phyloP scores from a whole-genome alignment of 768 basidiomycete species.

The Boletus rufocinnamomeus region DNA sequence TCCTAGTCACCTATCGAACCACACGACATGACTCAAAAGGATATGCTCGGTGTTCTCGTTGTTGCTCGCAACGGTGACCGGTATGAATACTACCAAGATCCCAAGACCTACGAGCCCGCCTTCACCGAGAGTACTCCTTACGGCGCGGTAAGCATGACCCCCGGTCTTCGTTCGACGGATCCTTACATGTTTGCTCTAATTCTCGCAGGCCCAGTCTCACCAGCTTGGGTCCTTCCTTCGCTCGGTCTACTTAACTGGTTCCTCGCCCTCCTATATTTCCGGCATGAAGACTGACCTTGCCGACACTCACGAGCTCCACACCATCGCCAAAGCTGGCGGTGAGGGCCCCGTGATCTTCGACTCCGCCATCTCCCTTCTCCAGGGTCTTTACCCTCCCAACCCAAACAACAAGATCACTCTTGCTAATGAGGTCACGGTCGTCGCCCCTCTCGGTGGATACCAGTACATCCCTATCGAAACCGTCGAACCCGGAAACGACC shows the following conservation, averaged over 20 bases:
- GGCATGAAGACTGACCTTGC: constrained; percentile 68
- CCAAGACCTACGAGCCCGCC: constrained; percentile 60
- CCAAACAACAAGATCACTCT: constrained; percentile 69
- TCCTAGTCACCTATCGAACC: constrained; percentile 18
- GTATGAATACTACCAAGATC: constrained; percentile 68
- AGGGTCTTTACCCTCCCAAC: constrained; percentile 86
- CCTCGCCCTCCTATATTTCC: constrained; percentile 69
- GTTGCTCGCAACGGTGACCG: constrained; percentile 82
- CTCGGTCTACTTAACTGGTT: constrained; percentile 61
- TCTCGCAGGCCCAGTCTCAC: constrained; percentile 61
- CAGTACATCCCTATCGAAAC: constrained; percentile 89
- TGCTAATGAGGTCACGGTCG: constrained; percentile 72
- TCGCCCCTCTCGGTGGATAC: constrained; percentile 78
- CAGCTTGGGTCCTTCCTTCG: constrained; percentile 64
- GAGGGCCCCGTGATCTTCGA: constrained; percentile 89
- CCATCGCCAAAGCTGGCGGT: constrained; percentile 79
- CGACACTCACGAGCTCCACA: constrained; percentile 70
- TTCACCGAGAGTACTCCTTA: constrained; percentile 74
- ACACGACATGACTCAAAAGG: constrained; percentile 30
- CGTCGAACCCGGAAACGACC: constrained; percentile 82
- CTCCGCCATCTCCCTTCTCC: constrained; percentile 80
- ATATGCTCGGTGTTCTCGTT: constrained; percentile 77
- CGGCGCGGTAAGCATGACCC: constrained; percentile 55
- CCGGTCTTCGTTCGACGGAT: not conserved
- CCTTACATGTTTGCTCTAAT: not conserved